Conservation (phyloP, 345 rosid genomes). For the Abelmoschus esculentus region DNA sequence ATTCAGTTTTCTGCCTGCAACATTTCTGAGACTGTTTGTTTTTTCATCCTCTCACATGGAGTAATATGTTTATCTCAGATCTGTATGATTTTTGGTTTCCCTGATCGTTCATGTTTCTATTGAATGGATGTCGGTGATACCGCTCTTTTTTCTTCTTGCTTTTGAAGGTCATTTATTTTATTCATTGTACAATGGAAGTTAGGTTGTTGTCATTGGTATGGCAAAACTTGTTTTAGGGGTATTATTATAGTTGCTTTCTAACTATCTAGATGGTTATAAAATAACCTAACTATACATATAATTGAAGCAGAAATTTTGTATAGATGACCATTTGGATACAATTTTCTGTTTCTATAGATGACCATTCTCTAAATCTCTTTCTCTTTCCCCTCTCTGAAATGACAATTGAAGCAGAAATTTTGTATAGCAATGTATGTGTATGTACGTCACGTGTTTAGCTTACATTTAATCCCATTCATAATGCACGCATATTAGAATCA, state of each 20-base stretch:
- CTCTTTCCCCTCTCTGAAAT: background rate
- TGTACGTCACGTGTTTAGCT: background rate
- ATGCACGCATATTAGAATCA: background rate
- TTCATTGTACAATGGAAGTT: background rate
- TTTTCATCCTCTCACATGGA: background rate
- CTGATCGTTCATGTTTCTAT: background rate
- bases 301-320: too few species aligned
- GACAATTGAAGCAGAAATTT: background rate
- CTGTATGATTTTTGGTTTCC: background rate
- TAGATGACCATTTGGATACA: background rate
- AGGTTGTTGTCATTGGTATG: background rate
- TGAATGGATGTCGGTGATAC: background rate
- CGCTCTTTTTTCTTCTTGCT: background rate
- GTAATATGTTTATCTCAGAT: background rate
- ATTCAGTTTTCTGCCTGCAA: background rate
- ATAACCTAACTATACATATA: background rate
- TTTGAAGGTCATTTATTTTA: background rate
- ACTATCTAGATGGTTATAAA: background rate
- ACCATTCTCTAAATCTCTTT: background rate
- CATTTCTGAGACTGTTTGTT: background rate
- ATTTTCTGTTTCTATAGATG: background rate
- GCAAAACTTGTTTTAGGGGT: background rate
- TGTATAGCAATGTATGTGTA: background rate
- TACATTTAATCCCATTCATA: background rate
- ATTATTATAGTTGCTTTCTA: background rate